Base-by-base conservation (phyloP, 805 yeast genomes). In the Sugiyamaella marilandica region DNA sequence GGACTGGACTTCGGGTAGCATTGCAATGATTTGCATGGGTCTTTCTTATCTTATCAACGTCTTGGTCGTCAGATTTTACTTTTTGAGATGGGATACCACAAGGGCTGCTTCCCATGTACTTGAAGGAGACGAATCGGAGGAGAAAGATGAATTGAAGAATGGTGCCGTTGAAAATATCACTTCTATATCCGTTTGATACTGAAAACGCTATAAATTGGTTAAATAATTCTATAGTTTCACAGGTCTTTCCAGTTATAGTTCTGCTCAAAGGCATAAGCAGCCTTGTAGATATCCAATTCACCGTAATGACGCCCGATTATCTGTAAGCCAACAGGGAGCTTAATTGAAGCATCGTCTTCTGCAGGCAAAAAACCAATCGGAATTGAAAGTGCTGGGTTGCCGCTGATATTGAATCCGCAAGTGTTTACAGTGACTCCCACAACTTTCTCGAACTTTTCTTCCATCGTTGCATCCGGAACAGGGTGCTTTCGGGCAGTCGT, bases 181-280 rank as follows among this genome's bases (percentile, higher is more conserved):
- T 34, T 34, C 37, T 3, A n/a, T 13, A 34, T 34, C 16, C 5
- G 16, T 34, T 34, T 24, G 29, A 24, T 7, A 24, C 29, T 24
- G 29, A 24, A 24, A n/a, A n/a, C n/a, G n/a, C n/a, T n/a, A n/a
- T n/a, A n/a, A n/a, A n/a, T n/a, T n/a, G n/a, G n/a, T n/a, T n/a
- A n/a, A n/a, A n/a, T 24, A 5, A 5, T 24, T 24, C 29, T 24
- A 34, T 13, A 34, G 37, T n/a, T 34, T 14, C 16, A 34, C 37
- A 34, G 16, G 5, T 34, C 37, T 34, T 56, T 56, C 62, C 62
- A 59, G 47, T 68, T 62, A 52, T 59, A 65, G 16, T 58, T 56
- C 46, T 61, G 59, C 53, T 71, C 74, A 65, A 70, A 70, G 7
- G 68, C 74, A 56, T 60, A 67, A 8, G 74, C 74, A 18, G 66